phyloP scores from a whole-genome alignment of 2,329 filamentous ascomycete genomes.

The Fusarium sp. region DNA sequence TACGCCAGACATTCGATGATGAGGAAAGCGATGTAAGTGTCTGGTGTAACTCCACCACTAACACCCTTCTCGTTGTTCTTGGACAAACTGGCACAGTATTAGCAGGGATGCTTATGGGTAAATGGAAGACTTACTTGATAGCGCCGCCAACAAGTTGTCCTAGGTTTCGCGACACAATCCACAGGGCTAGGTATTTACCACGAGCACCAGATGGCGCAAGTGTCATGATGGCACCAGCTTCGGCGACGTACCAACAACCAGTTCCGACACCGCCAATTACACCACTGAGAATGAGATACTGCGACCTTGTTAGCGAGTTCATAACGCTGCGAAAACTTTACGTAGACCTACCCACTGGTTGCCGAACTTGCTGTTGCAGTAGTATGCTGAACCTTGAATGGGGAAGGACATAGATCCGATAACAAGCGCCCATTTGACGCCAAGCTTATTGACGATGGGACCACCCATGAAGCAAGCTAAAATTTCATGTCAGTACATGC shows the following conservation, averaged over 20 bases:
- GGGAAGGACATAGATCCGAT: slow-evolving; percentile 15
- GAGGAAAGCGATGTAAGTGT: slow-evolving; percentile 18
- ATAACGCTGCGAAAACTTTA: no score
- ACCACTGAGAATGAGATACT: slow-evolving; percentile 11
- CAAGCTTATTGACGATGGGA: slow-evolving; percentile 11
- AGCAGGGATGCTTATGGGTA: no score
- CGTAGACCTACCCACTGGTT: slow-evolving; percentile 4
- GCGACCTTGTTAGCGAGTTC: no score
- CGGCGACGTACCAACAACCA: slow-evolving; percentile 62
- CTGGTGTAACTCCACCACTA: slow-evolving; percentile 2
- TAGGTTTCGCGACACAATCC: slow-evolving; percentile 12
- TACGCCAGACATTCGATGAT: slow-evolving; percentile 16
- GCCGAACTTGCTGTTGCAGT: slow-evolving; percentile 18
- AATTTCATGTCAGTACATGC: background rate
- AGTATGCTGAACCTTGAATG: background rate
- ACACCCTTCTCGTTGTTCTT: slow-evolving; percentile 18
- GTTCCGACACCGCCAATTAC: slow-evolving; percentile 46
- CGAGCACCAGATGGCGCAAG: slow-evolving; percentile 58
- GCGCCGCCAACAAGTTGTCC: slow-evolving; percentile 15
- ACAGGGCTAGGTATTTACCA: slow-evolving; percentile 55
- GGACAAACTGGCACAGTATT: background rate
- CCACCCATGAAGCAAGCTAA: slow-evolving; percentile 20
- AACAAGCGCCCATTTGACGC: slow-evolving; percentile 16
- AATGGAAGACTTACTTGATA: slow-evolving; percentile 17
- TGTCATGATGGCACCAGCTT: slow-evolving; percentile 61